Conservation (phyloP, 345 rosid genomes). For the Theobroma cacao region DNA sequence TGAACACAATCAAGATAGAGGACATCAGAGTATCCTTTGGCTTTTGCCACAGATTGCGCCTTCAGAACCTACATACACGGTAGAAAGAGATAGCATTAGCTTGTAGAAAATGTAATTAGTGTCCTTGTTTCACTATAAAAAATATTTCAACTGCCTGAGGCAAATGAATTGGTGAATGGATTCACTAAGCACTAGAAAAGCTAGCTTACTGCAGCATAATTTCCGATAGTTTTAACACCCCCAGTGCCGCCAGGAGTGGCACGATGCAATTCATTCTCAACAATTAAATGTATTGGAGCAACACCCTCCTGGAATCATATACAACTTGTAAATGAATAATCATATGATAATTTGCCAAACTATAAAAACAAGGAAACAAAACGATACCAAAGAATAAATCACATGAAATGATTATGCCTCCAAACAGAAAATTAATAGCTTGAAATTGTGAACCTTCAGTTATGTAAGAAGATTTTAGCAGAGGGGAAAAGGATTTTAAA, state of each 20-base stretch:
- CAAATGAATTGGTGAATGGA: not conserved
- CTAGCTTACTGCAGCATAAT: constrained; percentile 74
- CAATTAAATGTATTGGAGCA: constrained; percentile 51
- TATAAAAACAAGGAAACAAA: not conserved
- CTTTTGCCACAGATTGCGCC: constrained; percentile 85
- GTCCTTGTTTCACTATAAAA: not conserved
- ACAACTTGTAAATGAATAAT: not conserved
- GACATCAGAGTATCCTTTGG: constrained; percentile 84
- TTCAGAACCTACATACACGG: constrained; percentile 45
- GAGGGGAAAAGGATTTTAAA: not conserved
- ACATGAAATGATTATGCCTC: not conserved
- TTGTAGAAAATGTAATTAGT: not conserved
- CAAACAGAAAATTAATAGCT: not conserved
- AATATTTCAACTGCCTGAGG: not conserved
- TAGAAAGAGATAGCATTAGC: not conserved
- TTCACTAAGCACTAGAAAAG: not conserved
- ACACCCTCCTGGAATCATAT: constrained; percentile 70
- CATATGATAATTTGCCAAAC: not conserved
- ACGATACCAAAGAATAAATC: not conserved
- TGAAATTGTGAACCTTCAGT: not conserved
- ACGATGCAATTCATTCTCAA: constrained; percentile 72
- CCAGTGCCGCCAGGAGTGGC: constrained; percentile 99
- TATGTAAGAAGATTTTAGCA: not conserved
- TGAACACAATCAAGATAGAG: constrained; percentile 88
- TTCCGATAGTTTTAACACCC: constrained; percentile 91